These are phyloP conservation scores for Zygosaccharomyces bisporus DNA, from an alignment of 805 yeast species.

Conservation along the genomic window DNA sequence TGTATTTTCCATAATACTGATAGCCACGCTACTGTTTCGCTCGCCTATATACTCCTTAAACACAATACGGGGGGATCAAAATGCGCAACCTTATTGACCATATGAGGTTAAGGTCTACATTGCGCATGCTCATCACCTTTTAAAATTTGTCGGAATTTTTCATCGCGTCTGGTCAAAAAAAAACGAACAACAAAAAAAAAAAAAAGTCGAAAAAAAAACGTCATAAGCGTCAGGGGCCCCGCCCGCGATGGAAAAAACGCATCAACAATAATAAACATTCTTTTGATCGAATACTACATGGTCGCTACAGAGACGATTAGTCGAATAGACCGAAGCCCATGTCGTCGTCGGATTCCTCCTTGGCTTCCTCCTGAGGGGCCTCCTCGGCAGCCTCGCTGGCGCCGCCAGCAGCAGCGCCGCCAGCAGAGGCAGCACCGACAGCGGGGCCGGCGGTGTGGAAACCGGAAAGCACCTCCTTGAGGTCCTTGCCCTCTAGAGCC, in stretches of 20 bases:
- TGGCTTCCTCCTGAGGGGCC: conserved; percentile 55
- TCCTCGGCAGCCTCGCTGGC: conserved; percentile 53
- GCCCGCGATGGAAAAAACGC: conserved; percentile 1
- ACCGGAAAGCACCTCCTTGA: conserved; percentile 63
- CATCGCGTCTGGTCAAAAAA: conserved; percentile 6
- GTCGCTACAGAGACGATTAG: conserved; percentile 40
- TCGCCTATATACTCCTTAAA: not conserved
- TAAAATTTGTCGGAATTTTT: not conserved
- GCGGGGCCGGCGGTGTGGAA: conserved; percentile 45
- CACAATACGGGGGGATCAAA: not conserved
- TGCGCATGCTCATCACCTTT: not conserved
- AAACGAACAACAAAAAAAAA: too few relatives aligned
- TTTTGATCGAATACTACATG: conserved; percentile 3
- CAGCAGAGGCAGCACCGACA: conserved; percentile 46
- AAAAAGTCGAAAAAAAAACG: conserved; percentile 3
- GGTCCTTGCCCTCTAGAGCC: conserved; percentile 80
- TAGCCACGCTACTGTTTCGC: not conserved
- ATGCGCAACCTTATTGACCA: conserved; percentile 1
- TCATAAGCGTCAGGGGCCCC: not conserved
- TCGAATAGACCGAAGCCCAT: conserved; percentile 94
- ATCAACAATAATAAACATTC: conserved; percentile 1
- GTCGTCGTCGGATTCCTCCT: conserved; percentile 77
- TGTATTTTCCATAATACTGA: conserved; percentile 7
- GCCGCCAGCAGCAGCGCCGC: conserved; percentile 44
- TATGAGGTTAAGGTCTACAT: not conserved